phyloP scores from a whole-genome alignment of 2,329 filamentous ascomycete genomes.

The Alternaria triticimaculans region DNA sequence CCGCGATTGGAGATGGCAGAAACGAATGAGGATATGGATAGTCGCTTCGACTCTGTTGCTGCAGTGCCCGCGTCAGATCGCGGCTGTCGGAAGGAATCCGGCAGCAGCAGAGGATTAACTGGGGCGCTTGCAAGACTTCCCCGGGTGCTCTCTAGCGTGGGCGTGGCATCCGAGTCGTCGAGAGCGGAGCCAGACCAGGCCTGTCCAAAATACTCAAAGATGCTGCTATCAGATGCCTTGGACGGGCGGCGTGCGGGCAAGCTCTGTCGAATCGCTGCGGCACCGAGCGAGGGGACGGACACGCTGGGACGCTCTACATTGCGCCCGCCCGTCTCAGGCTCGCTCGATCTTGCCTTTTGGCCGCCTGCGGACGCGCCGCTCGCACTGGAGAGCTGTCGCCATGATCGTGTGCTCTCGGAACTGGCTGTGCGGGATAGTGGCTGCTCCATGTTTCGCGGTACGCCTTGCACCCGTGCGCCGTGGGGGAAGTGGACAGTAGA shows the following conservation, averaged over 20 bases:
- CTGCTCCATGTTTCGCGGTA: slow-evolving; percentile 31
- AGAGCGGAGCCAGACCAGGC: slow-evolving; percentile 51
- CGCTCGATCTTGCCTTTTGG: slow-evolving; percentile 65
- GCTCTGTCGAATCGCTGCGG: slow-evolving; percentile 52
- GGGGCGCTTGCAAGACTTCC: slow-evolving; percentile 18
- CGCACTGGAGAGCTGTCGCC: slow-evolving; percentile 57
- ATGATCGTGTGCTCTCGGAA: slow-evolving; percentile 49
- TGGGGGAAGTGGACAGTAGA: slow-evolving; percentile 1
- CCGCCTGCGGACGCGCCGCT: slow-evolving; percentile 45
- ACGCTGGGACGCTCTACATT: slow-evolving; percentile 67
- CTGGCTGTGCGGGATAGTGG: slow-evolving; percentile 45
- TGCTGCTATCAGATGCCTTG: slow-evolving; percentile 55
- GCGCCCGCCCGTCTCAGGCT: slow-evolving; percentile 65
- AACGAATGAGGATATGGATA: slow-evolving; percentile 74
- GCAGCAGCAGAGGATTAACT: slow-evolving; percentile 45
- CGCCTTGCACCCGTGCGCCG: slow-evolving; percentile 13
- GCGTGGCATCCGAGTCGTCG: slow-evolving; percentile 58
- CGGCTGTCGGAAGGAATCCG: slow-evolving; percentile 57
- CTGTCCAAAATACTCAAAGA: slow-evolving; percentile 32
- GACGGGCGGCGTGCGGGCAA: slow-evolving; percentile 49
- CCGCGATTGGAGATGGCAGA: slow-evolving; percentile 63
- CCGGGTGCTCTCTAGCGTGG: slow-evolving; percentile 38
- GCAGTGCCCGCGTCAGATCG: slow-evolving; percentile 52
- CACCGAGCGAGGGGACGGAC: slow-evolving; percentile 66
- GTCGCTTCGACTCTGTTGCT: slow-evolving; percentile 63